Conservation (phyloP, 495 filamentous ascomycete genomes). For the Trichoderma virens region DNA sequence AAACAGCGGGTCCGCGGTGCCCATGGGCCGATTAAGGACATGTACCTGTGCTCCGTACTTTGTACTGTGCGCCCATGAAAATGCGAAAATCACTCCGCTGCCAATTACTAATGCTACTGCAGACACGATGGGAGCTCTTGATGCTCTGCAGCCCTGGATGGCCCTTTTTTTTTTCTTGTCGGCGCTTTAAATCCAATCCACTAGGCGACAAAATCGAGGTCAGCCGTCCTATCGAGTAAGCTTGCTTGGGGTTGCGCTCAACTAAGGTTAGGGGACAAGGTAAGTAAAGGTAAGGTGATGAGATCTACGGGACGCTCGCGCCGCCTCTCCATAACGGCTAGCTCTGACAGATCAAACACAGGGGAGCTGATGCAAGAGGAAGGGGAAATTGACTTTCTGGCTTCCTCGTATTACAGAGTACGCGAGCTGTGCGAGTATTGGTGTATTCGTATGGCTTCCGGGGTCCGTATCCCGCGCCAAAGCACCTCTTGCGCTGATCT, state of each 20-base stretch:
- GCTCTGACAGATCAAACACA: conserved; percentile 1
- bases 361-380: not conserved
- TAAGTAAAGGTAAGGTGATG: conserved; percentile 2
- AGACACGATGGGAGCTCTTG: too few species aligned
- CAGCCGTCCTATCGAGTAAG: too few species aligned
- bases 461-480: not conserved
- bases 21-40: conserved; percentile 1
- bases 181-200: too few species aligned
- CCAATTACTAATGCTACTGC: not conserved
- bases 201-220: too few species aligned
- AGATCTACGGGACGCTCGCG: conserved; percentile 8
- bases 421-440: not conserved
- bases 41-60: not conserved
- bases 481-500: not conserved
- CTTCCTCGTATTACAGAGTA: not conserved
- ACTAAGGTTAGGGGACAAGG: conserved; percentile 6
- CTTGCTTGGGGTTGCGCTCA: not conserved
- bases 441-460: not conserved
- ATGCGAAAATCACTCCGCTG: not conserved
- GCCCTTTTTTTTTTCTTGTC: too few species aligned
- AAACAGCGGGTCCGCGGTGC: not conserved
- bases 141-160: too few species aligned
- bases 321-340: conserved; percentile 6
- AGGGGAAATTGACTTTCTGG: not conserved
- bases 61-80: too few species aligned